Conservation (phyloP, 805 yeast species). For the Sugiyamaella smithiae region DNA sequence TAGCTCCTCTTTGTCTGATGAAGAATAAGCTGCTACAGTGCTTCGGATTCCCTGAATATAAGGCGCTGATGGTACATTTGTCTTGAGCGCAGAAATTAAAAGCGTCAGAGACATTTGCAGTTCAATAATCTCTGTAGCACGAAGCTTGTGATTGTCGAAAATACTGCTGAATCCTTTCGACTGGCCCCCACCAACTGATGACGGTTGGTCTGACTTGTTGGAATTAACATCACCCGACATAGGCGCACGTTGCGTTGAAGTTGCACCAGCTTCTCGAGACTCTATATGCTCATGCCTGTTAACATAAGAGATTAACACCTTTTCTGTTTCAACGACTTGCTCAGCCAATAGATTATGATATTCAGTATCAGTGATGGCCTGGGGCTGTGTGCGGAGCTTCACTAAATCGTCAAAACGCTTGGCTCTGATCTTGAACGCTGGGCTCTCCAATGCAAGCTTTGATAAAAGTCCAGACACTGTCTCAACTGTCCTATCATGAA, state of each 20-base stretch:
- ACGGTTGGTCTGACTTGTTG: neutral
- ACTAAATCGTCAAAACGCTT: neutral
- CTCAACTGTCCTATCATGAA: slow-evolving; percentile 22
- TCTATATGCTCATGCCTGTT: neutral
- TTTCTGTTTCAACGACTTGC: neutral
- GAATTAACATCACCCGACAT: neutral
- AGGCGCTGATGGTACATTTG: slow-evolving; percentile 23
- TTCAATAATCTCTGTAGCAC: slow-evolving; percentile 14
- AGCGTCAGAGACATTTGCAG: slow-evolving; percentile 26
- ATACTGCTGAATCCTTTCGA: too few relatives aligned
- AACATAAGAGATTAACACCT: neutral
- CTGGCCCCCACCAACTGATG: neutral
- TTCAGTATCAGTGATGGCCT: neutral
- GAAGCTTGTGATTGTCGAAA: neutral
- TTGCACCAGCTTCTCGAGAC: too few relatives aligned
- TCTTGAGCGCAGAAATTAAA: slow-evolving; percentile 23
- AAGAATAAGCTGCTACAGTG: slow-evolving; percentile 15
- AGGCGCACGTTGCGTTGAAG: too few relatives aligned
- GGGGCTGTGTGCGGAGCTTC: neutral
- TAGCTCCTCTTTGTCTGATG: slow-evolving; percentile 17
- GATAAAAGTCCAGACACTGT: slow-evolving; percentile 18
- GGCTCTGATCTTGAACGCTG: neutral
- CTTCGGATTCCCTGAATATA: slow-evolving; percentile 25
- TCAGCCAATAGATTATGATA: neutral
- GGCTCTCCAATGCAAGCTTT: neutral